Base-by-base conservation (phyloP, 164 flowering plant genomes). In the Stephania japonica region DNA sequence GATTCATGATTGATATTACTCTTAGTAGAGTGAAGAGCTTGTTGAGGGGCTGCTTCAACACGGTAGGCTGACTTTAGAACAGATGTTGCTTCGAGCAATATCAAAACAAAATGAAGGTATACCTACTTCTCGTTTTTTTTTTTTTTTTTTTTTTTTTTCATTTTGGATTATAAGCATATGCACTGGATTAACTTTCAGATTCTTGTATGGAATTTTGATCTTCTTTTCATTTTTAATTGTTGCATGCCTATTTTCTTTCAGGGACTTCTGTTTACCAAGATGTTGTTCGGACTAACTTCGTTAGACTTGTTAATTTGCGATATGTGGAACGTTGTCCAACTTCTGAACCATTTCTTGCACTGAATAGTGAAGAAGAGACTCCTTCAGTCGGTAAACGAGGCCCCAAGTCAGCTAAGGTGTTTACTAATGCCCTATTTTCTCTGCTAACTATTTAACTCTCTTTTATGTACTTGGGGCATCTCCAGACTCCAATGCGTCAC, bases 321-420 rank as follows among this genome's bases (percentile, higher is more conserved):
- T 96, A 79, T 83, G 87, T 96, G 81, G 97, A 93, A 78, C 93
- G 95, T 12, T 91, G 97, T 77, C 99, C 99, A 26, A 79, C 76
- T 43, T 76, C 87, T 73, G 92, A 91, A 69, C 97, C 98, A 42
- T 77, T 83, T 75, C 73, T 89, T 75, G 75, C 77, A 8, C 75
- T 79, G 72, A 77, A 77, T 72, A 42, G 75, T 49, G 86, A 83
- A 61, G 86, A 82, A 50, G 87, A 82, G 76, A 1, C 77, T 69
- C 27, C 61, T 68, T 26, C 86, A 63, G 67, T 86, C 65, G 81
- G 68, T 70, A 91, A 80, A 77, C 85, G 89, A 23, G 84, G 88
- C 77, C 68, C 91, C 63, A 91, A 87, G 72, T 76, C 80, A 43
- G 75, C 82, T 13, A 87, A 90, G 93, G 97, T 89, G 80, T n/a